Evolutionary conservation across 257 asterid genomes (phyloP).

Genomic region (Nemophila menziesii): DNA sequence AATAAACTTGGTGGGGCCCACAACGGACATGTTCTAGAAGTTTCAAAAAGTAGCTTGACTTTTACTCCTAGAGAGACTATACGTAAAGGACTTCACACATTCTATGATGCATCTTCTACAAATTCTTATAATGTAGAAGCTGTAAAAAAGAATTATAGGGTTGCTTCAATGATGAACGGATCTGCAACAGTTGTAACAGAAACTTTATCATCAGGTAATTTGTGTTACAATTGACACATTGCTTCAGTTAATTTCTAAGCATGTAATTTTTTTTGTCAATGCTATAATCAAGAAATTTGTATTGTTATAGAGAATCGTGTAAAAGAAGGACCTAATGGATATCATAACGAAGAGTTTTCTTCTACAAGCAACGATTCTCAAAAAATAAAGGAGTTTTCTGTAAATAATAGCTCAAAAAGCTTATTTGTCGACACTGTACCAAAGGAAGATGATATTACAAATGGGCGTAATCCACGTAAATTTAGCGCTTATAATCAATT

Average conservation of each 20-base stretch:
- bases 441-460: constrained; percentile 30
- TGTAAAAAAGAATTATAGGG: constrained; percentile 21
- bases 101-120: constrained; percentile 44
- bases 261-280: background rate
- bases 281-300: background rate
- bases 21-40: constrained; percentile 22
- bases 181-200: constrained; percentile 27
- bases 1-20: constrained; percentile 22
- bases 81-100: constrained; percentile 56
- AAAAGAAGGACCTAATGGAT: constrained; percentile 29
- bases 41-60: constrained; percentile 18
- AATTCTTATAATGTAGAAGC: constrained; percentile 34
- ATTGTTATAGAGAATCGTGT: constrained; percentile 31
- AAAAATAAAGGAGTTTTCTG: constrained; percentile 28
- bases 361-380: constrained; percentile 26
- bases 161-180: constrained; percentile 21
- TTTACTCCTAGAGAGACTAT: constrained; percentile 27
- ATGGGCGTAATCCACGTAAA: constrained; percentile 38
- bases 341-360: constrained; percentile 28
- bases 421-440: constrained; percentile 28
- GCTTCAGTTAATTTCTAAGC: constrained; percentile 1
- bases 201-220: constrained; percentile 20
- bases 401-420: constrained; percentile 21
- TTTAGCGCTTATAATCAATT: constrained; percentile 64
- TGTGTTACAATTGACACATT: constrained; percentile 3